phyloP scores from a whole-genome alignment of 163 green algal species.

The Chlorella variabilis region DNA sequence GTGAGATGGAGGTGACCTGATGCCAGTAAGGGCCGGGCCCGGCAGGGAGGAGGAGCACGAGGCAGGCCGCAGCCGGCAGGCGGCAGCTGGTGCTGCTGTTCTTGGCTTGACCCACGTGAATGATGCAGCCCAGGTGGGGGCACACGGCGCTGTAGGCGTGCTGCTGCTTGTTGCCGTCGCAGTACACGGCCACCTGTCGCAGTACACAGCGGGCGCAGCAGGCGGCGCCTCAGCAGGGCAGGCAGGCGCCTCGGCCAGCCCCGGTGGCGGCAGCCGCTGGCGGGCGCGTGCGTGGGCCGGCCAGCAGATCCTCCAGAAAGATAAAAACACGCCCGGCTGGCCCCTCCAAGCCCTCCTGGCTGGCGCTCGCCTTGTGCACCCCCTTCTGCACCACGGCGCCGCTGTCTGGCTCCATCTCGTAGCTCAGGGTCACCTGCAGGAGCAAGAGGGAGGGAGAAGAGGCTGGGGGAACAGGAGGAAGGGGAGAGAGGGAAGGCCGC shows the following conservation, averaged over 20 bases:
- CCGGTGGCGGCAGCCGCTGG: too few species aligned
- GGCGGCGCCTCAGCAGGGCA: too few species aligned
- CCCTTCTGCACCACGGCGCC: constrained; percentile 54
- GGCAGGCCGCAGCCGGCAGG: not conserved
- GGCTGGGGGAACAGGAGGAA: not conserved
- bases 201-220: too few species aligned
- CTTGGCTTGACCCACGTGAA: constrained; percentile 30
- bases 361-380: constrained; percentile 38
- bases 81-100: not conserved
- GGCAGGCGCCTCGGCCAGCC: too few species aligned
- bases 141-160: constrained; percentile 64
- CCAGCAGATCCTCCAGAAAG: too few species aligned
- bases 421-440: constrained; percentile 12
- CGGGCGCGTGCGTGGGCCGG: too few species aligned
- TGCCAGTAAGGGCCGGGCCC: not conserved
- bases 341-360: too few species aligned
- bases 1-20: not conserved
- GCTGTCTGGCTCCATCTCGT: constrained; percentile 47
- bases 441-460: too few species aligned
- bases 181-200: constrained; percentile 70
- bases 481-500: too few species aligned
- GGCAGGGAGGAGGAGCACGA: too few species aligned
- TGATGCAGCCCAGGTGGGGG: constrained; percentile 70
- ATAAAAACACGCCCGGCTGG: too few species aligned
- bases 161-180: constrained; percentile 59